phyloP scores from a whole-genome alignment of 768 basidiomycete species.

The Boletus subparvulus region DNA sequence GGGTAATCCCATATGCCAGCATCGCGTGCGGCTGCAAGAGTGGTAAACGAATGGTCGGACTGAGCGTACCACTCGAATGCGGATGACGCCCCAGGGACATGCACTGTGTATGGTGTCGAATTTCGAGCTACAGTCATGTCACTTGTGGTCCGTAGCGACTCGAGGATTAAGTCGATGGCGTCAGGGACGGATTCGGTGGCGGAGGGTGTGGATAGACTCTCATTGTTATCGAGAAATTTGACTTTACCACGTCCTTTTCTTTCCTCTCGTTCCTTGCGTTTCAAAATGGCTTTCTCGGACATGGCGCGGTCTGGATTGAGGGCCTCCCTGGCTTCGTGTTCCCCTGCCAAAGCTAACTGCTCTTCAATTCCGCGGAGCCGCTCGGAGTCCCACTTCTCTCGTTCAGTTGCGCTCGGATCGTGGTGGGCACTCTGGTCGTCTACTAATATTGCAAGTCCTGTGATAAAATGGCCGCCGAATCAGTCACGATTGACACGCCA shows the following conservation, averaged over 20 bases:
- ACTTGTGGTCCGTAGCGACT: neutral
- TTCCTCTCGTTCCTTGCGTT: conserved; percentile 70
- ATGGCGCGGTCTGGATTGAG: conserved; percentile 40
- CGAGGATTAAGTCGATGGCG: neutral
- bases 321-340: conserved; percentile 49
- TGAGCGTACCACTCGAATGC: conserved; percentile 68
- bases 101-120: conserved; percentile 47
- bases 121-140: conserved; percentile 7
- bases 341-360: conserved; percentile 51
- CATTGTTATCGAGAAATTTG: conserved; percentile 8
- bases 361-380: conserved; percentile 45
- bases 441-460: conserved; percentile 76
- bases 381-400: conserved; percentile 53
- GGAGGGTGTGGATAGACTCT: conserved; percentile 3
- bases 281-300: conserved; percentile 63
- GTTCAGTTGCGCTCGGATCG: conserved; percentile 45
- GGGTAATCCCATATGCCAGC: conserved; percentile 83
- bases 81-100: conserved; percentile 65
- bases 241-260: conserved; percentile 25
- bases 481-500: neutral
- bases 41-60: conserved; percentile 43
- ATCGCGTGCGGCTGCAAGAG: conserved; percentile 57
- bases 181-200: neutral
- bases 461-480: neutral
- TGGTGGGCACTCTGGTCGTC: conserved; percentile 65